Evolutionary conservation across 805 yeast species (phyloP), one percentile per base, ranked within the genome.

Genomic region (Torulaspora maleeae): DNA sequence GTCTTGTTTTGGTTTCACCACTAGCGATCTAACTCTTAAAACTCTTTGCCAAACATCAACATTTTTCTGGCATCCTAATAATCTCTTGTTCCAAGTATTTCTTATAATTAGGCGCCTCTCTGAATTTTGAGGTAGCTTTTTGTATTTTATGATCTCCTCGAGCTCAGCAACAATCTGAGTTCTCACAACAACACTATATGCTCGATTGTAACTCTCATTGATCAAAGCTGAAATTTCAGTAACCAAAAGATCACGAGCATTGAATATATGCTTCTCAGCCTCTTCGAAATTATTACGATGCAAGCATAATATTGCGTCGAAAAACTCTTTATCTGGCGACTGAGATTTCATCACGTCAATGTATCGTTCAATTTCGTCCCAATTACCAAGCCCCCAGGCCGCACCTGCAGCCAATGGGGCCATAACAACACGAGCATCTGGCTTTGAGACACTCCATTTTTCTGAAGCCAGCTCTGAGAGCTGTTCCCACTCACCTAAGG

Each of bases 391-490:
- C 12, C 98, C 97, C 99, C 99, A 93, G 1, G 98, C 88, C 1
- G 99, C 97, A 2, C 98, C 97, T 0, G 99, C 99, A 0, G 98
- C 99, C 43, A 95, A 70, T 0, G 99, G 98, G 1, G 99, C 99
- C 55, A 93, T 89, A 5, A 83, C 79, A 45, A 96, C 73, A 54
- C 82, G 78, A 32, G 80, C 79, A 13, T 88, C 95, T 24, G 81
- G 74, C 1, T 86, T 73, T 0, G 95, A 77, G 25, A 74, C 71
- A 15, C 70, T 72, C 99, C 99, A 93, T 60, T 86, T 88, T 35
- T 80, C 82, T 54, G 81, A 83, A 0, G 97, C 96, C 44, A 93
- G 69, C 49, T 83, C 85, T 9, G 95, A 82, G 19, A 95, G 71
- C 54, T 83, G 85, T 51, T 91, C 98, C 98, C 99, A 95, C 66